Percentiles rank a stretch among this genome's conserved stretches.
These are phyloP conservation scores for Fusarium vanettenii DNA, from an alignment of 2,329 filamentous ascomycete genomes.

Conservation along the genomic window DNA sequence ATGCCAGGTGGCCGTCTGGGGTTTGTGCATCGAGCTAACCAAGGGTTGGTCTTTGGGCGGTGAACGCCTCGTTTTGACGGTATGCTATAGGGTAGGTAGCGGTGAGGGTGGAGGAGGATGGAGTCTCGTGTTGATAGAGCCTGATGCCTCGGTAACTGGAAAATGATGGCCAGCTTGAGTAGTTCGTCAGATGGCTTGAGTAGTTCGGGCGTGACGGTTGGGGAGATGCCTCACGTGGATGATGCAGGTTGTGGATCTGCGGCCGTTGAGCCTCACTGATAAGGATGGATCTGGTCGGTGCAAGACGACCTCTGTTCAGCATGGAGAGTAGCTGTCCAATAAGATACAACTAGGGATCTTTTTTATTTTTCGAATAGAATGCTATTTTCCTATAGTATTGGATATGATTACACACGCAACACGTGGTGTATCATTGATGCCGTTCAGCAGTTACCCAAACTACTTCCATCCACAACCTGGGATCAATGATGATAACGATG, in stretches of 20 bases:
- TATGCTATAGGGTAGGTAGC: slow-evolving; percentile 41
- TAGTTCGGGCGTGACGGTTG: not conserved
- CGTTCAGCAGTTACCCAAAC: not conserved
- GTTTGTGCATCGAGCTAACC: slow-evolving; percentile 37
- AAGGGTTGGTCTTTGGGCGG: slow-evolving; percentile 38
- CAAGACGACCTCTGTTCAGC: not conserved
- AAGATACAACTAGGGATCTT: not conserved
- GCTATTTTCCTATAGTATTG: not conserved
- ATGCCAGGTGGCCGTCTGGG: slow-evolving; percentile 42
- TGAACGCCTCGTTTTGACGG: slow-evolving; percentile 29
- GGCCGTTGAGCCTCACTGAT: slow-evolving; percentile 23
- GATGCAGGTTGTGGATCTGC: not conserved
- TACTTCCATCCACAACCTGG: not conserved
- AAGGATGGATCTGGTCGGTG: not conserved
- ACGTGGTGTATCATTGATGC: not conserved
- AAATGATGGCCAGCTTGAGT: slow-evolving; percentile 1
- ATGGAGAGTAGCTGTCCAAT: not conserved
- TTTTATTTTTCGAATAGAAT: not conserved
- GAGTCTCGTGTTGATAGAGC: slow-evolving; percentile 8
- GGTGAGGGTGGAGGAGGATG: slow-evolving; percentile 35
- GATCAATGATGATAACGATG: not conserved
- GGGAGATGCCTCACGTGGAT: slow-evolving; percentile 5
- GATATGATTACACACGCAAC: not conserved
- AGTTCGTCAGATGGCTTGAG: slow-evolving; percentile 6
- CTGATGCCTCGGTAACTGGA: slow-evolving; percentile 25